Base-by-base conservation (phyloP, 2,329 filamentous ascomycete species). In the Ustulina deusta region DNA sequence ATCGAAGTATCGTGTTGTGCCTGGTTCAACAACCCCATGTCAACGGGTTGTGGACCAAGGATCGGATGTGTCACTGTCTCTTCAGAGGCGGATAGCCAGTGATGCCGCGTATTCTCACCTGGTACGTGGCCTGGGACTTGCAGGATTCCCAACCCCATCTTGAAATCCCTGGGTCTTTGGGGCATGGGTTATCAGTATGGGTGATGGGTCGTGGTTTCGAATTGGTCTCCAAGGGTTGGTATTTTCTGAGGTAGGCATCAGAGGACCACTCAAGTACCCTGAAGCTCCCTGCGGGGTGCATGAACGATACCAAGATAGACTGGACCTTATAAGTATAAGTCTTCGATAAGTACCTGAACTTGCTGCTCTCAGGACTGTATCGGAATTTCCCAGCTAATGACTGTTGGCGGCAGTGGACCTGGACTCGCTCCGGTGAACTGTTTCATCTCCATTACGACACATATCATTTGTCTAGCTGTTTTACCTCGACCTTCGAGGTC, bases 131-230 rank as follows among this genome's bases (percentile, higher is more conserved):
- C 86, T 72, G 89, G 84, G 74, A 84, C 84, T 74, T 94, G 89
- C 66, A 96, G 84, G 66, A 97, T 88, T 59, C 92, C 91, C 70
- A 96, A 84, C 51, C 89, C 89, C 90, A 91, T 92, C 61, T 69
- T 75, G 54, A 29, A 44, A 20, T 59, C 3, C 25, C 57, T 29
- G 46, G 20, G 54, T 32, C 44, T 49, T 59, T 44, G 61, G 36
- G 54, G 6, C 63, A 66, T 61, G 25, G 32, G 51, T 25, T 20
- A 42, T n/a, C n/a, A n/a, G n/a, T n/a, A n/a, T 44, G 61, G 36
- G 54, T 6, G 59, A 66, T 61, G 25, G 32, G 51, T 25, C 17
- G 11, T 42, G 54, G 51, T 32, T 66, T 59, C 40, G 42, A 49
- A 36, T 61, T 49, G 51, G 34, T 60, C n/a, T 29, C 27, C 54